These are phyloP conservation scores for Sugiyamaella marilandica DNA, from an alignment of 805 yeast genomes.

Conservation along the genomic window DNA sequence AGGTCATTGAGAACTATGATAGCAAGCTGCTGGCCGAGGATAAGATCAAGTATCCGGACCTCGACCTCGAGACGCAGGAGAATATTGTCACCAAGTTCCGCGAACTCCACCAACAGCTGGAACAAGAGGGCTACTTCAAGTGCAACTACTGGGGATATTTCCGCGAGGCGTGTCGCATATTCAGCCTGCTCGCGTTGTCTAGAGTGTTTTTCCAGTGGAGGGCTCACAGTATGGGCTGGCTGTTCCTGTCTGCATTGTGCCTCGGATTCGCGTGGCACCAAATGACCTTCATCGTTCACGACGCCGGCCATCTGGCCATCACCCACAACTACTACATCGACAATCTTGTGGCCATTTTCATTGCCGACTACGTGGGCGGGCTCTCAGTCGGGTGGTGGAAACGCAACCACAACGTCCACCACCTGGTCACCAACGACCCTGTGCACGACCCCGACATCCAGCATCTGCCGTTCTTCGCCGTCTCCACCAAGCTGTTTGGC, in stretches of 20 bases:
- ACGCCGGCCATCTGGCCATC: slow-evolving; percentile 81
- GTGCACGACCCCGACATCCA: slow-evolving; percentile 93
- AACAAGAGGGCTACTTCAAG: slow-evolving; percentile 56
- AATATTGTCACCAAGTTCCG: slow-evolving; percentile 53
- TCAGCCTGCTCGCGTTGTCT: slow-evolving; percentile 47
- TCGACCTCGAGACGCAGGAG: slow-evolving; percentile 66
- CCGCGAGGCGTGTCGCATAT: slow-evolving; percentile 62
- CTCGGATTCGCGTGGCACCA: slow-evolving; percentile 88
- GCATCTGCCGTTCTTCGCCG: slow-evolving; percentile 88
- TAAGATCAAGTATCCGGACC: slow-evolving; percentile 50
- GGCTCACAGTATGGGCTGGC: slow-evolving; percentile 26
- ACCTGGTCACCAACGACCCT: slow-evolving; percentile 85
- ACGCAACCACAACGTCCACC: slow-evolving; percentile 90
- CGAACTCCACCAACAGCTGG: slow-evolving; percentile 51
- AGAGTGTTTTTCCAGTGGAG: slow-evolving; percentile 39
- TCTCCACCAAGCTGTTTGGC: slow-evolving; percentile 63
- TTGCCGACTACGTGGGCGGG: slow-evolving; percentile 84
- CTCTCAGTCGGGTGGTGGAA: slow-evolving; percentile 94
- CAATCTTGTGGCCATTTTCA: slow-evolving; percentile 62
- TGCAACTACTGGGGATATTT: slow-evolving; percentile 71
- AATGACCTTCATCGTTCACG: slow-evolving; percentile 81
- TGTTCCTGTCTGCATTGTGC: slow-evolving; percentile 53
- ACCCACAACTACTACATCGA: slow-evolving; percentile 77
- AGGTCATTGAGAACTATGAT: slow-evolving; percentile 54
- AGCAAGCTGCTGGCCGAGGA: slow-evolving; percentile 52